A percentile compares a stretch with the other conserved stretches of the same genome.
These are phyloP conservation scores for Aquilaria malaccensis DNA, from an alignment of 345 rosid genomes.

Conservation along the genomic window DNA sequence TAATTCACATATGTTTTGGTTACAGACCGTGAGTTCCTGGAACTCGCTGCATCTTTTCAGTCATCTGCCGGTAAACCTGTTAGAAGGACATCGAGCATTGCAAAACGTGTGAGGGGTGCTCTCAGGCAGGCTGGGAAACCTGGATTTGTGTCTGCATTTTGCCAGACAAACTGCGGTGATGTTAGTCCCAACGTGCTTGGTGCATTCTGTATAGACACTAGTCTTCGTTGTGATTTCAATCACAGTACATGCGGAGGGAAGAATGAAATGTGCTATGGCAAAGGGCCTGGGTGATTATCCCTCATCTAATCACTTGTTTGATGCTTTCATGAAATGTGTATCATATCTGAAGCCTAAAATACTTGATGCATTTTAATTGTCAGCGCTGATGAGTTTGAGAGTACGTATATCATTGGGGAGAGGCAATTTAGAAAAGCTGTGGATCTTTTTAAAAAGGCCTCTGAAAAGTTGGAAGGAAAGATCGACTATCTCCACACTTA, in stretches of 20 bases:
- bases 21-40: constrained; percentile 68
- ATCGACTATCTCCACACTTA: constrained; percentile 72
- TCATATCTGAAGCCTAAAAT: constrained; percentile 4
- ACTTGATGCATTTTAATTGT: constrained; percentile 14
- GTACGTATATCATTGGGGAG: constrained; percentile 83
- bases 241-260: constrained; percentile 92
- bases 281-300: constrained; percentile 77
- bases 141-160: constrained; percentile 82
- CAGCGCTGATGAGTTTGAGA: constrained; percentile 93
- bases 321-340: no score
- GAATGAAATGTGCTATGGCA: constrained; percentile 79
- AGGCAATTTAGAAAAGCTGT: constrained; percentile 68
- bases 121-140: constrained; percentile 73
- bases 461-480: constrained; percentile 65
- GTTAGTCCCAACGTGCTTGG: constrained; percentile 94
- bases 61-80: constrained; percentile 62
- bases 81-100: constrained; percentile 53
- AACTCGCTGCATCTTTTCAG: constrained; percentile 77
- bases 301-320: background rate
- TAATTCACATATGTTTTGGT: background rate
- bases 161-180: constrained; percentile 91
- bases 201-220: constrained; percentile 78
- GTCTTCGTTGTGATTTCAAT: constrained; percentile 87
- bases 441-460: constrained; percentile 67
- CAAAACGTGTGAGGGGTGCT: constrained; percentile 67